phyloP scores from a whole-genome alignment of 2,329 filamentous ascomycete species.

The Diaporthe amygdali region DNA sequence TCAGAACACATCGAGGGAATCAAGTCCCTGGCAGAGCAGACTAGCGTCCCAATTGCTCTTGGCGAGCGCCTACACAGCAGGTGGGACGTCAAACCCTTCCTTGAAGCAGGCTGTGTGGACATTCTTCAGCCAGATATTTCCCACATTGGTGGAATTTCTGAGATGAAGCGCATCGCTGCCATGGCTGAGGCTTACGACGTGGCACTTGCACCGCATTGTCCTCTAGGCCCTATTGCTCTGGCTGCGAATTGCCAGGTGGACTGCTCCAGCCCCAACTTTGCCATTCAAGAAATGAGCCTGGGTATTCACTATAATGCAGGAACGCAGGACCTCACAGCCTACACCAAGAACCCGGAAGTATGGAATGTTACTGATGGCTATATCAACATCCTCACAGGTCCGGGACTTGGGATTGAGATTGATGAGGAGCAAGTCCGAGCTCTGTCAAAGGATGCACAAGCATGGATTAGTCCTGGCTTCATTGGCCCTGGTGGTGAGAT shows the following conservation, averaged over 20 bases:
- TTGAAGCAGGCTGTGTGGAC: conserved; percentile 65
- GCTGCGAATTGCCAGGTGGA: conserved; percentile 68
- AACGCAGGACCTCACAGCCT: conserved; percentile 62
- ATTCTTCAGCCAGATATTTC: conserved; percentile 69
- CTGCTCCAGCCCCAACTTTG: conserved; percentile 59
- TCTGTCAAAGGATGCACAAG: conserved; percentile 52
- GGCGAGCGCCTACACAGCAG: conserved; percentile 68
- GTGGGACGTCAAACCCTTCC: conserved; percentile 69
- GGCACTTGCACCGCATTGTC: conserved; percentile 68
- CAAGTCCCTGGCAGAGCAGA: conserved; percentile 59
- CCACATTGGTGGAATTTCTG: conserved; percentile 69
- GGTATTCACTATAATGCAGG: conserved; percentile 73
- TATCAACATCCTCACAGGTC: conserved; percentile 56
- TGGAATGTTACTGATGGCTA: conserved; percentile 64
- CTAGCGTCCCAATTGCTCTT: conserved; percentile 65
- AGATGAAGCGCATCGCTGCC: conserved; percentile 64
- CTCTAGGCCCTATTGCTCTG: conserved; percentile 67
- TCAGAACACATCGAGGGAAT: conserved; percentile 66
- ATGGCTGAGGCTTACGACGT: conserved; percentile 72
- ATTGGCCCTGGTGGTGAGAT: conserved; percentile 67
- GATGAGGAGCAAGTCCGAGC: conserved; percentile 66
- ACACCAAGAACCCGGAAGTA: conserved; percentile 61
- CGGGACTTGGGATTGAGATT: conserved; percentile 65
- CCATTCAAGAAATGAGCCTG: conserved; percentile 71
- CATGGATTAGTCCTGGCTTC: conserved; percentile 67